These are phyloP conservation scores for Sequoiadendron giganteum DNA, from an alignment of 75 land plant species.

Conservation along the genomic window DNA sequence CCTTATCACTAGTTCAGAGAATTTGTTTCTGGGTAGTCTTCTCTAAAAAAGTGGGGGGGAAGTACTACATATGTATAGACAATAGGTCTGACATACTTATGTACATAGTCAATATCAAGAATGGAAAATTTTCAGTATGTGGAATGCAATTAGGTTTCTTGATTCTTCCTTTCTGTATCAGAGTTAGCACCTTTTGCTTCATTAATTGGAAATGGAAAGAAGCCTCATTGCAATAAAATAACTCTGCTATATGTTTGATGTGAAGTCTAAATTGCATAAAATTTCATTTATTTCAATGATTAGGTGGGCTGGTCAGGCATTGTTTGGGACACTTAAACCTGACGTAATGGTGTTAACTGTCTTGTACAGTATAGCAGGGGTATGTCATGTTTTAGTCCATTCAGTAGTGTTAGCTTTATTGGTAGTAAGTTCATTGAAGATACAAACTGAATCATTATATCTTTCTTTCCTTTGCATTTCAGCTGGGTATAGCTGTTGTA, in stretches of 20 bases:
- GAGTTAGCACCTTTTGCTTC: neutral
- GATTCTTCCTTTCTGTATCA: neutral
- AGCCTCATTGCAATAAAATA: neutral
- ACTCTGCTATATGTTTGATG: neutral
- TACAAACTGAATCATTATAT: neutral
- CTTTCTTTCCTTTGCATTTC: slow-evolving; percentile 17
- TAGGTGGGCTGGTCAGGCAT: slow-evolving; percentile 99
- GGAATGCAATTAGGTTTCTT: neutral
- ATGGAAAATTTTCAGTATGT: neutral
- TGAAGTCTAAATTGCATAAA: neutral
- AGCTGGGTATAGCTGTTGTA: slow-evolving; percentile 95
- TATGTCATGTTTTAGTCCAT: slow-evolving; percentile 15
- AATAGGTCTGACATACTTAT: neutral
- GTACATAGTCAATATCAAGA: neutral
- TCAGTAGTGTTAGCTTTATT: neutral
- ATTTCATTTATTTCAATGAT: neutral
- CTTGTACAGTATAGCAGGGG: slow-evolving; percentile 98
- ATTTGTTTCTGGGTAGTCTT: neutral
- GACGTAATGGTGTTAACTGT: slow-evolving; percentile 84
- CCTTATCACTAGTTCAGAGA: neutral
- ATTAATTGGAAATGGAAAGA: neutral
- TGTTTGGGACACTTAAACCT: slow-evolving; percentile 89
- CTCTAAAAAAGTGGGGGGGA: neutral
- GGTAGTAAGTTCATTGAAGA: neutral
- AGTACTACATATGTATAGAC: neutral